Evolutionary conservation across 345 rosid genomes (phyloP), one percentile per base, ranked within the genome.

Genomic region (Acer campestre): DNA sequence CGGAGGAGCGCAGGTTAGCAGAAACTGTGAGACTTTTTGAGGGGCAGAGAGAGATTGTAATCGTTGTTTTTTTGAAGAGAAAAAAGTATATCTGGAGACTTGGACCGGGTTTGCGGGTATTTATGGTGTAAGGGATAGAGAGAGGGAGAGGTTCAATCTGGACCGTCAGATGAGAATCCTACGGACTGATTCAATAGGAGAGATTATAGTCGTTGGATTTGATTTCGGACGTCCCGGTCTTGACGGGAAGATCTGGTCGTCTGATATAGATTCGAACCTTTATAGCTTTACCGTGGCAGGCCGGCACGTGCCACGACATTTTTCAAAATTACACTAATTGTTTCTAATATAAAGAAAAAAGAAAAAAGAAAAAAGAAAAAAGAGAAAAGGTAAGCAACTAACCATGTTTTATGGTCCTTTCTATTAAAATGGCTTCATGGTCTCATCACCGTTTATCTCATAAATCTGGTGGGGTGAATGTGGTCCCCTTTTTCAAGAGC

Each of bases 251-350:
- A 80, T 78, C 70, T 68, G 85, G 88, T 87, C 90, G 89, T 87
- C 84, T 84, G 95, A 93, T 90, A 86, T 77, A 68, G 82, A 81
- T 82, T 79, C 83, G 80, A 80, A 58, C 77, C 67, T 73, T 84
- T 81, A 76, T 65, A 3, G 68, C 81, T 86, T 89, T 82, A 65
- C 82, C 68, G 85, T 82, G 82, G 82, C 85, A 84, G 87, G 82
- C 79, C 84, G 88, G 91, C 97, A 87, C 91, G 92, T 91, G 94
- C 89, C 85, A 67, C 64, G 48, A 58, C 74, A 71, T 65, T 76
- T 67, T 67, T 81, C 49, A 59, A 10, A 18, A 49, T 8, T 71
- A 62, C 12, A 1, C 27, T 42, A 22, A 4, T 61, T 7, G 55
- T 22, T 7, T 10, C 10, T 42, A 8, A 42, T 8, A 0, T n/a